Evolutionary conservation across 2,329 filamentous ascomycete genomes (phyloP), one percentile per base, ranked within the genome.

Genomic region (Graphium sp.): DNA sequence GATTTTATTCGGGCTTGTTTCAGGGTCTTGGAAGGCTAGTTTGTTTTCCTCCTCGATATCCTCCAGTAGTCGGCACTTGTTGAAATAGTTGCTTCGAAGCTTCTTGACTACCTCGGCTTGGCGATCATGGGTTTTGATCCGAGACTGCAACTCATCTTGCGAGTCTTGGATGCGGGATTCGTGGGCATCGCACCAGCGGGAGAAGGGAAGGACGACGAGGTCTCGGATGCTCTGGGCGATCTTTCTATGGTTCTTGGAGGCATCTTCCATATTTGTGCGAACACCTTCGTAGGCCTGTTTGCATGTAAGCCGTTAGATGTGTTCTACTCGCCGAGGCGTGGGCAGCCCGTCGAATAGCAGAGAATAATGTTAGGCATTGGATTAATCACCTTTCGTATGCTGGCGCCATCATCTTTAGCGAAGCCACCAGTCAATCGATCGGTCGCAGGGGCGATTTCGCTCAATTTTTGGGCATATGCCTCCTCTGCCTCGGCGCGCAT

Each of bases 21-120:
- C 69, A 3, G 84, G 83, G 39, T 85, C 83, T 50, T 93, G 84
- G 54, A 98, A 98, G 22, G 85, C 89, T 31, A 98, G 67, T 55
- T 98, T 95, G 52, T 94, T 93, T 60, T 98, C 91, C 54, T 98
- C 89, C 50, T 98, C 89, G 35, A 95, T 58, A 47, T 98, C 89
- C 49, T 98, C 91, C 6, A 95, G 78, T 36, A 94, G 61, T 28
- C 91, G 77, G 50, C 89, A 98, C 56, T 95, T 98, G 62, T 95
- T 98, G 66, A 95, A 95, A 56, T 98, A 98, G 42, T 82, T 80
- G 52, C 81, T 93, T 38, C 89, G 74, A 41, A 94, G 69, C 56
- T 95, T 95, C 63, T 84, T 83, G 35, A 93, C 83, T 13, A 68
- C 53, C 36, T 98, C 89, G 33, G 79, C 77, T 52, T 98, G 91